phyloP scores from a whole-genome alignment of 1,139 yeast genomes.

The Petasospora fabianii region DNA sequence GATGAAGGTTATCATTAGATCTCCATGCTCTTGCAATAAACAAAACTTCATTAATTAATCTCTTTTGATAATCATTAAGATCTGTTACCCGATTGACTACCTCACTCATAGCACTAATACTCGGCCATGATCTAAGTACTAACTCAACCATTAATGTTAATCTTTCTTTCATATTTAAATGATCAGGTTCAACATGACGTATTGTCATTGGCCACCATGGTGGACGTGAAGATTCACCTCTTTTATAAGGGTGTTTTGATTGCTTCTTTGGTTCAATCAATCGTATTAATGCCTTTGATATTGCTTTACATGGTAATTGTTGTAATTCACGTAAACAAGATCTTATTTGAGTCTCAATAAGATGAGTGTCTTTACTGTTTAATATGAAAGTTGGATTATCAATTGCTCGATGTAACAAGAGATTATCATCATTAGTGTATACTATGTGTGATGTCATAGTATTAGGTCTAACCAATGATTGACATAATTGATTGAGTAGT shows the following conservation, averaged over 20 bases:
- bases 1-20: background rate
- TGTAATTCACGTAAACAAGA: slow-evolving; percentile 33
- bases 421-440: too few species aligned
- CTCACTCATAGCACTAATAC: slow-evolving; percentile 1
- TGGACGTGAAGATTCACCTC: slow-evolving; percentile 48
- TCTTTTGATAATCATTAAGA: slow-evolving; percentile 17
- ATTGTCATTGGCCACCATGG: slow-evolving; percentile 67
- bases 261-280: slow-evolving; percentile 66
- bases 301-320: slow-evolving; percentile 55
- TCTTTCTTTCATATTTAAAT: slow-evolving; percentile 56
- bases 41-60: slow-evolving; percentile 30
- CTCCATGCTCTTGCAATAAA: slow-evolving; percentile 21
- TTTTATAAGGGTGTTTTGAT: slow-evolving; percentile 58
- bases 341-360: slow-evolving; percentile 11
- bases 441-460: too few species aligned
- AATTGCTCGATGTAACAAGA: background rate
- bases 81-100: slow-evolving; percentile 20
- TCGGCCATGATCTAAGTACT: slow-evolving; percentile 24
- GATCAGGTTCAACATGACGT: slow-evolving; percentile 72
- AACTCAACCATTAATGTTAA: slow-evolving; percentile 45
- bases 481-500: too few species aligned
- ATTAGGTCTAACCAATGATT: too few species aligned
- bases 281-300: slow-evolving; percentile 69
- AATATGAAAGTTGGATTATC: background rate
- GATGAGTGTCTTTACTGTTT: background rate